Evolutionary conservation across 75 land plant species (phyloP), one percentile per base, ranked within the genome.

Genomic region (Cryptomeria japonica): DNA sequence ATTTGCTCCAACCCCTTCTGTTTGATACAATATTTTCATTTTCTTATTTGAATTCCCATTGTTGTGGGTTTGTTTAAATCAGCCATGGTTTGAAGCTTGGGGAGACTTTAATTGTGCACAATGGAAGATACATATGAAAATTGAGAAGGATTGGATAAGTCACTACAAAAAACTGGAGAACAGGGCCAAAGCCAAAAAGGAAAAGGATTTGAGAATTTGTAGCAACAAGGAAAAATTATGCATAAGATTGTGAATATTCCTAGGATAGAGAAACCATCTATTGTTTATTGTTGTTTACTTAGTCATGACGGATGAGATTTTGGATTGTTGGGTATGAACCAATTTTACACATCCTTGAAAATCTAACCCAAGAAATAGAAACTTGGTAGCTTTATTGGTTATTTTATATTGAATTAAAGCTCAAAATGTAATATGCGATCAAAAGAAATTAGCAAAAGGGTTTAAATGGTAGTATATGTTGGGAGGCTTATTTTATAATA

Each of bases 101-200:
- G 0, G 22, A 86, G 49, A 85, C 88, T 0, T 84, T 87, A 64
- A 91, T 93, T 87, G 91, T 97, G 31, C 64, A 68, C 31, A 97
- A 97, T 78, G 99, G 99, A 10, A 93, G 93, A 95, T 97, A 19
- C 99, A 97, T 86, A 97, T 97, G 97, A 88, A 97, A 72, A 90
- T 97, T 18, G 99, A 97, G 88, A 94, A 91, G 76, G 99, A 97
- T 41, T 97, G 99, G 99, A 95, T 93, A 94, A 94, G 96, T 36
- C 99, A 97, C 53, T 97, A 97, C 68, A 91, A 93, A 91, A 95
- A 97, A 31, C 49, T 90, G 18, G 97, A 97, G 89, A 90, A 91
- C 16, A 93, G 93, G 76, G 86, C 78, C 11, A 46, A 15, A 32
- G 15, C 22, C 3, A 46, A 34, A 32, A 12, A 32, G 12, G 85